Conservation (phyloP, 768 basidiomycete species). For the Xerocomellus dryophilus region DNA sequence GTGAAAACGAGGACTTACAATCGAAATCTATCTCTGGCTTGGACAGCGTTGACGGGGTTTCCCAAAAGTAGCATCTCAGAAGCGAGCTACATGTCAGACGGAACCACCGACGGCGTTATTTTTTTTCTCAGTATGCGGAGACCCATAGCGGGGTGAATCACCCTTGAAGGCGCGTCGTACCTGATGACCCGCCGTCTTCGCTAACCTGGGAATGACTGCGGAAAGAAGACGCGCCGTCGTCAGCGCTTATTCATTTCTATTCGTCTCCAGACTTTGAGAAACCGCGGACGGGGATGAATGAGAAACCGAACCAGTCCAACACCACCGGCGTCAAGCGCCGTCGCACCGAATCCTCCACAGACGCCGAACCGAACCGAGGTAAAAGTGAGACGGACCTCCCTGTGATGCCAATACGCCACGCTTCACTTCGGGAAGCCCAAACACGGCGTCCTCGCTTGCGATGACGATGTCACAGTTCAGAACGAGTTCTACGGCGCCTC, state of each 20-base stretch:
- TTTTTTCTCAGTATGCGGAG: constrained; percentile 13
- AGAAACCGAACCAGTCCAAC: neutral
- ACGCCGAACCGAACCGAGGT: neutral
- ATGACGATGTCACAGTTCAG: constrained; percentile 79
- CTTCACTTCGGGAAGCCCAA: constrained; percentile 76
- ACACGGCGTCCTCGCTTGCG: constrained; percentile 61
- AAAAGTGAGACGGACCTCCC: constrained; percentile 50
- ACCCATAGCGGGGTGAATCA: constrained; percentile 6
- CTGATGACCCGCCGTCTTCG: constrained; percentile 70
- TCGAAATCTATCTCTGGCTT: constrained; percentile 67
- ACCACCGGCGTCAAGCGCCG: neutral
- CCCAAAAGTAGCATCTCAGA: constrained; percentile 77
- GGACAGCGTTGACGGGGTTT: constrained; percentile 58
- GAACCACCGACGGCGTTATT: neutral
- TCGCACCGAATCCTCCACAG: neutral
- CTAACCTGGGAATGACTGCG: constrained; percentile 66
- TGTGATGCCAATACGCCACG: constrained; percentile 70
- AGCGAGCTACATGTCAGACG: constrained; percentile 48
- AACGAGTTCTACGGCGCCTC: constrained; percentile 64
- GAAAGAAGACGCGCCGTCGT: constrained; percentile 2
- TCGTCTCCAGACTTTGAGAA: neutral
- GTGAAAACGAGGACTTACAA: constrained; percentile 52
- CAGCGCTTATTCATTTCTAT: constrained; percentile 10
- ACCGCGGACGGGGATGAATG: neutral
- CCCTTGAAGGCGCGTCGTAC: constrained; percentile 36